These are phyloP conservation scores for Cucumis sativus DNA, from an alignment of 306 rosid species.

Conservation along the genomic window Cucumber_9930_V3 NC_026659.2:26957001-26957500, in stretches of 20 bases:
- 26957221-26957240: too few relatives aligned
- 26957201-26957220: neutral
- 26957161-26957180: constrained; percentile 46
- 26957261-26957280: neutral
- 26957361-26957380: neutral
- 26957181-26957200: constrained; percentile 82
- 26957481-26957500: neutral
- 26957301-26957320: neutral
- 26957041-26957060: constrained; percentile 27
- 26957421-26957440: neutral
- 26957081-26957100: constrained; percentile 37
- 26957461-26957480: neutral
- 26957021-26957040: constrained; percentile 1
- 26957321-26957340: neutral
- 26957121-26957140: constrained; percentile 51
- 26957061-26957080: constrained; percentile 73
- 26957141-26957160: constrained; percentile 53
- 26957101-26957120: constrained; percentile 60
- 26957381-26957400: neutral
- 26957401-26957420: neutral
- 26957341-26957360: neutral
- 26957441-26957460: neutral
- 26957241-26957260: neutral
- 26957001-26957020: neutral
- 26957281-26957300: neutral